phyloP scores from a whole-genome alignment of 139 green algal genomes.

The Micractinium sp. region DNA sequence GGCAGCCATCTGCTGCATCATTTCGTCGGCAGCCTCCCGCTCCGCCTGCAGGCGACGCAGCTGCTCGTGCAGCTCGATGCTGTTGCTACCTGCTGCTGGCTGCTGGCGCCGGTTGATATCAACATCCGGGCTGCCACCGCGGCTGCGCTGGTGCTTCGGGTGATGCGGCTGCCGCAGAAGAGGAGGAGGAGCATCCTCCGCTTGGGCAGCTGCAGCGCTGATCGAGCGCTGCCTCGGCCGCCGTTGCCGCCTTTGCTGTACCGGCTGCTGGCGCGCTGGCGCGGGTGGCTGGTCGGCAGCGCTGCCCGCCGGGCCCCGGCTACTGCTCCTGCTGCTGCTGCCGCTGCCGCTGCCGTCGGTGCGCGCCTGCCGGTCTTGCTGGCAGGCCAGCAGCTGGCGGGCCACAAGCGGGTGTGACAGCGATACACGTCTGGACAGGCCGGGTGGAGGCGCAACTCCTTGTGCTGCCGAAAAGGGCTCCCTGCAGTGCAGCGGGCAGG shows the following conservation, averaged over 20 bases:
- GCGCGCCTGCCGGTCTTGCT: neutral
- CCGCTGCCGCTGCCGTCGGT: neutral
- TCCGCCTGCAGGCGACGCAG: slow-evolving; percentile 17
- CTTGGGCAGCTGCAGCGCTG: neutral
- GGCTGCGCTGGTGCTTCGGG: neutral
- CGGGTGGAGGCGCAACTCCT: neutral
- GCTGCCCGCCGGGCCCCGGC: neutral
- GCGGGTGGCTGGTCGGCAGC: too few relatives aligned
- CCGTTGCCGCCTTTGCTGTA: neutral
- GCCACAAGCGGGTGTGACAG: neutral
- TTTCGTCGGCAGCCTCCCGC: neutral
- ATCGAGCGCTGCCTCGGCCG: neutral
- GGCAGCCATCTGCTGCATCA: neutral
- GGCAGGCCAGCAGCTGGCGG: neutral
- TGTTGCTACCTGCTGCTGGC: neutral
- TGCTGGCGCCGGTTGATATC: neutral
- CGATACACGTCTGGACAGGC: neutral
- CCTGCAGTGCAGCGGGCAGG: neutral
- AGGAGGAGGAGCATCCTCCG: neutral
- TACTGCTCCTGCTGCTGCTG: neutral
- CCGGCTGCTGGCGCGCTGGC: neutral
- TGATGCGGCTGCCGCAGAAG: neutral
- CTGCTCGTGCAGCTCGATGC: neutral
- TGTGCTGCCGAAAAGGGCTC: neutral
- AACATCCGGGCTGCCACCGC: neutral